These are phyloP conservation scores for Apiospora arundinis DNA, from an alignment of 2,329 filamentous ascomycete genomes.

Conservation along the genomic window DNA sequence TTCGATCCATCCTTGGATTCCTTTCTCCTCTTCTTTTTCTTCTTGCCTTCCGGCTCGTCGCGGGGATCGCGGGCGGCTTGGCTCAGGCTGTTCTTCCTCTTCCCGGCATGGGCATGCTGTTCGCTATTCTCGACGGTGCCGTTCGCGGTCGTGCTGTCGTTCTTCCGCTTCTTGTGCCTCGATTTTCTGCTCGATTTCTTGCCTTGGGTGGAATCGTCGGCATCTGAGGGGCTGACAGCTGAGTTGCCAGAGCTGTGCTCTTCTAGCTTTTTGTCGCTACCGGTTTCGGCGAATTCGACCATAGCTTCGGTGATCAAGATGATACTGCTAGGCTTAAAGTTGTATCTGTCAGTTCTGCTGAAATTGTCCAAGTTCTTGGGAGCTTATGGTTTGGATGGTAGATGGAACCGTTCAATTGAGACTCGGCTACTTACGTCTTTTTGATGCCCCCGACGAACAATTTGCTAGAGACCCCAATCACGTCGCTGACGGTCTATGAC, in stretches of 20 bases:
- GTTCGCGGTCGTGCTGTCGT: slow-evolving; percentile 29
- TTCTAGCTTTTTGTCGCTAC: slow-evolving; percentile 26
- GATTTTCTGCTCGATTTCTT: slow-evolving; percentile 41
- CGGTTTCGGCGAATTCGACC: slow-evolving; percentile 36
- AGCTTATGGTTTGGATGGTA: not conserved
- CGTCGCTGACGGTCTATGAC: not conserved
- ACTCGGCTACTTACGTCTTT: not conserved
- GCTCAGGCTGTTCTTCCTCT: slow-evolving; percentile 61
- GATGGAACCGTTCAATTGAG: not conserved
- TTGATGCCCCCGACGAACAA: not conserved
- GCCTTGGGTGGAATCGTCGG: slow-evolving; percentile 41
- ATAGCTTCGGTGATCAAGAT: slow-evolving; percentile 31
- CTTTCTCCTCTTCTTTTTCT: slow-evolving; percentile 44
- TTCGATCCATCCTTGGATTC: not conserved
- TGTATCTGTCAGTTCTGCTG: not conserved
- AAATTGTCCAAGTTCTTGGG: not conserved
- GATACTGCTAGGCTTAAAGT: not conserved
- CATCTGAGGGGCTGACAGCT: slow-evolving; percentile 34
- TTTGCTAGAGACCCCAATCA: not conserved
- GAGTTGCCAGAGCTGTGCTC: slow-evolving; percentile 27
- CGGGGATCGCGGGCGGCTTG: slow-evolving; percentile 67
- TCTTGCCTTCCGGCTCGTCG: slow-evolving; percentile 53
- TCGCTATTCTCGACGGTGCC: slow-evolving; percentile 40
- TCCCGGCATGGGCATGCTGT: slow-evolving; percentile 23
- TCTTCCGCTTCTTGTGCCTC: slow-evolving; percentile 35